These are phyloP conservation scores for Aspergillus fijiensis DNA, from an alignment of 2,329 filamentous ascomycete genomes.

Conservation along the genomic window DNA sequence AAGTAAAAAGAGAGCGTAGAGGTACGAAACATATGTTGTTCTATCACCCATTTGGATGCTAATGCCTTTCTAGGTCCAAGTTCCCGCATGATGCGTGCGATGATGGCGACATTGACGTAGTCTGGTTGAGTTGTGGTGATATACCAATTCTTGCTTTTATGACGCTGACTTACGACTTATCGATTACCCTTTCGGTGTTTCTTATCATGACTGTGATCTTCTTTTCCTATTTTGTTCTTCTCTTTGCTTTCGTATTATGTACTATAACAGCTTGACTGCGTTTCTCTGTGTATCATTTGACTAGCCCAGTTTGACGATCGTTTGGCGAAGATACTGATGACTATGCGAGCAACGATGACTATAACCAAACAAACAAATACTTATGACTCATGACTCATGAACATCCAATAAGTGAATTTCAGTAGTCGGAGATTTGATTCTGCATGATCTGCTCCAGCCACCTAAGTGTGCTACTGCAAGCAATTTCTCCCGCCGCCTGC, in stretches of 20 bases:
- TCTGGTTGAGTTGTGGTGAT: neutral
- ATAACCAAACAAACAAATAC: neutral
- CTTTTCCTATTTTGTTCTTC: slow-evolving; percentile 6
- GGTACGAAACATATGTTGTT: slow-evolving; percentile 69
- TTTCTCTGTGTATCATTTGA: slow-evolving; percentile 5
- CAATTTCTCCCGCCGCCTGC: neutral
- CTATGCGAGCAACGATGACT: neutral
- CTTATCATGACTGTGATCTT: slow-evolving; percentile 4
- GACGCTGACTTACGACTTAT: slow-evolving; percentile 10
- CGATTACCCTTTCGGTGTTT: slow-evolving; percentile 7
- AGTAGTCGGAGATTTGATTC: neutral
- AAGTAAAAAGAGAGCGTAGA: slow-evolving; percentile 86
- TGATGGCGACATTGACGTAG: slow-evolving; percentile 70
- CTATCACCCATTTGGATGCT: slow-evolving; percentile 18
- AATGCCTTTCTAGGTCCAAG: slow-evolving; percentile 56
- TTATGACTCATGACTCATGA: neutral
- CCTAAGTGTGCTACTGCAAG: too few relatives aligned
- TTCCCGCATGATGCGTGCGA: slow-evolving; percentile 64
- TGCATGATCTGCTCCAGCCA: neutral
- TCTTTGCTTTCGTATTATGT: neutral
- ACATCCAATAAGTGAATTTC: neutral
- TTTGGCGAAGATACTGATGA: neutral
- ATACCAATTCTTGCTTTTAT: neutral
- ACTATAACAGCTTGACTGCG: neutral
- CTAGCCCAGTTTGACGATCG: neutral